Evolutionary conservation across 768 basidiomycete genomes (phyloP), one percentile per base, ranked within the genome.

Genomic region (Russula ochroleuca): DNA sequence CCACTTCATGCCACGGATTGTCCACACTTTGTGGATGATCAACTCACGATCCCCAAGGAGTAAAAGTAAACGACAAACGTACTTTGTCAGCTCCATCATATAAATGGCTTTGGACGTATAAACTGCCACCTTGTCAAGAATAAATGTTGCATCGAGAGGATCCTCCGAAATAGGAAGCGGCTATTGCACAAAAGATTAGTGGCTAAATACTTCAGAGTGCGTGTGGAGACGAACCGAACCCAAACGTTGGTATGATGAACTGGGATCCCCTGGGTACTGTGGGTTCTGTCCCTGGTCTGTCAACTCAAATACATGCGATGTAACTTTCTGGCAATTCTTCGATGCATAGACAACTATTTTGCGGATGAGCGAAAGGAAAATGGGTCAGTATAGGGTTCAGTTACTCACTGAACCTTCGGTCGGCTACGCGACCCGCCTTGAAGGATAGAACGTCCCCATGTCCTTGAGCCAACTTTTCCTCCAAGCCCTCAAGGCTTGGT

Each of bases 271-370:
- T 15, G 52, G 35, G n/a, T n/a, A 5, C 31, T 41, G 40, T 13
- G 40, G 38, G 40, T 5, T 8, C 21, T 15, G 38, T 25, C 10
- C 38, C 21, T 11, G 55, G 23, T 15, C 8, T 11, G 19, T 31
- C 31, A 57, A 25, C 31, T 57, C 41, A n/a, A 43, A 28, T n/a
- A 43, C 28, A 6, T 15, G 55, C 1, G 28, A 31, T 33, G 55
- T 57, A 21, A 33, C 41, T 15, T 45, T 3, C 19, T 43, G 45
- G 28, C 19, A n/a, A 1, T n/a, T 43, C 55, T 45, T 57, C n/a
- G 55, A 31, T 45, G 55, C 25, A 33, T 57, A 57, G 28, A 57
- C 31, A 21, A 57, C 55, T 57, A 19, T 57, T 33, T 43, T 33
- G 41, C 10, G 19, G 55, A 43, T 57, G 10, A 57, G 55, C 11